Percentiles rank a stretch among this genome's conserved stretches.
Conservation (phyloP, 805 yeast species). For the Sugiyamaella mastotermitis region DNA sequence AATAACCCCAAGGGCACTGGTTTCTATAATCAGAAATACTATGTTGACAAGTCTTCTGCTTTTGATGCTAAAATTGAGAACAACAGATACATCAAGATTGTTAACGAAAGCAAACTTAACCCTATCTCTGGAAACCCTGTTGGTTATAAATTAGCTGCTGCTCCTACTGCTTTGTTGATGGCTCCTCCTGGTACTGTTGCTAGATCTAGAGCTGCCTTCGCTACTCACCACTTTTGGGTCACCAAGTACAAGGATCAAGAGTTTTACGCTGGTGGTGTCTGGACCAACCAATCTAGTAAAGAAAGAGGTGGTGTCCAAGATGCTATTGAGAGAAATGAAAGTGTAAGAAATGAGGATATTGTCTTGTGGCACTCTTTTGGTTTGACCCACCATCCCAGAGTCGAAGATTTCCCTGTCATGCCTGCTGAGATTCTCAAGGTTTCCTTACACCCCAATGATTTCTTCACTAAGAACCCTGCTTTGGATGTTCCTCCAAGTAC, state of each 20-base stretch:
- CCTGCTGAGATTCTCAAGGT: conserved; percentile 74
- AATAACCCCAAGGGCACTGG: conserved; percentile 67
- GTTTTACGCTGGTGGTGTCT: conserved; percentile 77
- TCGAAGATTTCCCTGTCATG: conserved; percentile 88
- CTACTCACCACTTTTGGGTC: conserved; percentile 77
- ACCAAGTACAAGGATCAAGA: conserved; percentile 70
- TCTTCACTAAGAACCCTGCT: conserved; percentile 74
- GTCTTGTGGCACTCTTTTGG: conserved; percentile 82
- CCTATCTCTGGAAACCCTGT: conserved; percentile 68
- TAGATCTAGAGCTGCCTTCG: conserved; percentile 65
- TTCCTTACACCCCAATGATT: conserved; percentile 61
- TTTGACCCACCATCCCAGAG: conserved; percentile 74
- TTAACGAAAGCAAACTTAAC: conserved; percentile 67
- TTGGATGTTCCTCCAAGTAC: conserved; percentile 69
- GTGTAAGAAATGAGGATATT: conserved; percentile 66
- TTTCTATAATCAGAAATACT: conserved; percentile 54
- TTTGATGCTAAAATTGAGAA: conserved; percentile 73
- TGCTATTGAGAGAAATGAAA: conserved; percentile 56
- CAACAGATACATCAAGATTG: conserved; percentile 67
- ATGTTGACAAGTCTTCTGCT: conserved; percentile 63
- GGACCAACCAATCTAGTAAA: conserved; percentile 68
- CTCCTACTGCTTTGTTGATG: conserved; percentile 71
- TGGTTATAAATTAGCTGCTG: conserved; percentile 70
- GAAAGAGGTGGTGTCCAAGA: conserved; percentile 70
- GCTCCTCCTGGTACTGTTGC: conserved; percentile 62